phyloP scores from a whole-genome alignment of 2,329 filamentous ascomycete species.

The Chaetomium olivaceum region DNA sequence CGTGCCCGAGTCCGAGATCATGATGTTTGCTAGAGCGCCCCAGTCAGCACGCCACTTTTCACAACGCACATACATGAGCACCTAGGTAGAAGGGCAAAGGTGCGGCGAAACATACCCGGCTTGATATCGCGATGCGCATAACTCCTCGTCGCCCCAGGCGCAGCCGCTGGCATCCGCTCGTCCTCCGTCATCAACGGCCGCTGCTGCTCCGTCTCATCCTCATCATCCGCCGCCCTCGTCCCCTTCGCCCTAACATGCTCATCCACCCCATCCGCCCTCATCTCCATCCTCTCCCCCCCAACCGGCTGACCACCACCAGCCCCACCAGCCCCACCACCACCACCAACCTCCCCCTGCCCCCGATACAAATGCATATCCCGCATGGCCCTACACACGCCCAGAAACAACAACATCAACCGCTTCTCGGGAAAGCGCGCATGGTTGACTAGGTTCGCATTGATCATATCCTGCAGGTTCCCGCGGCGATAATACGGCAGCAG shows the following conservation, averaged over 20 bases:
- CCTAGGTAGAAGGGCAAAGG: no score
- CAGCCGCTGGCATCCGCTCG: constrained; percentile 64
- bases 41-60: background rate
- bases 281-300: constrained; percentile 52
- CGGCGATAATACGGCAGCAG: constrained; percentile 92
- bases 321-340: constrained; percentile 5
- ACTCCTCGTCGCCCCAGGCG: constrained; percentile 67
- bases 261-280: constrained; percentile 45
- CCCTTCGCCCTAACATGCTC: constrained; percentile 42
- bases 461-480: constrained; percentile 95
- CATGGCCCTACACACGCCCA: constrained; percentile 86
- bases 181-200: constrained; percentile 81
- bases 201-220: constrained; percentile 73
- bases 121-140: constrained; percentile 98
- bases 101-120: constrained; percentile 62
- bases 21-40: constrained; percentile 74
- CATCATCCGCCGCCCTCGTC: constrained; percentile 56
- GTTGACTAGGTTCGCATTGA: constrained; percentile 98
- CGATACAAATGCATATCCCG: constrained; percentile 90
- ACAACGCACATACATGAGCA: no score
- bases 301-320: constrained; percentile 22
- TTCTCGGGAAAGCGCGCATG: constrained; percentile 87
- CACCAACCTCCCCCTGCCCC: constrained; percentile 42
- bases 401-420: constrained; percentile 82
- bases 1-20: constrained; percentile 90